Evolutionary conservation across 495 filamentous ascomycete genomes (phyloP), one percentile per base, ranked within the genome.

Genomic region (Penicillium daleae): DNA sequence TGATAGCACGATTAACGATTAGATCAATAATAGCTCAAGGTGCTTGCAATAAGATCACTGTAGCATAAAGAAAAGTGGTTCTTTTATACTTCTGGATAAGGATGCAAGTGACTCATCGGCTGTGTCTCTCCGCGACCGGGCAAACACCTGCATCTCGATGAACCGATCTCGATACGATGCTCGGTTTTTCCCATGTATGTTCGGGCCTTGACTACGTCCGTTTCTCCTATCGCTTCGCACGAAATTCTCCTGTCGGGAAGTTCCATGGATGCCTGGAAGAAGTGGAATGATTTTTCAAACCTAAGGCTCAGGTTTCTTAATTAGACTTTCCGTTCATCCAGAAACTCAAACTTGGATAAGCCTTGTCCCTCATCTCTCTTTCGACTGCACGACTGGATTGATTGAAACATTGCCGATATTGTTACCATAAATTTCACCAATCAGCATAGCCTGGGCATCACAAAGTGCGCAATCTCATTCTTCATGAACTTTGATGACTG

Each of bases 41-140:
- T 0, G n/a, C 3, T 31, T 21, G 9, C 6, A n/a, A 8, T 8
- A 21, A 33, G 5, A 46, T 3, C 8, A 46, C 13, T 22, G 6
- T 22, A 2, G 8, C 7, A 22, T 5, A 1, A 46, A 13, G 21
- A 3, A 1, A 46, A 46, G 13, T 12, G 9, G 19, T 27, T 29
- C 24, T 17, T 6, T 50, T 27, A 29, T 15, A 50, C 15, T 15
- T 15, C 6, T 37, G 10, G 17, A 19, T 27, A 12, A 3, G 6
- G 15, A 24, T 54, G 21, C 51, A 27, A n/a, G 51, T 54, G 51
- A 54, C 51, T 54, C 51, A 54, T 54, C 31, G n/a, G n/a, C 10
- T 3, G n/a, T 19, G 6, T 6, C 37, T 35, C 9, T 54, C n/a
- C 51, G 51, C 15, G 46, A 29, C 46, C 46, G 15, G 46, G 13